Base-by-base conservation (phyloP, 306 rosid genomes). In the Phaseolus lunatus region DNA sequence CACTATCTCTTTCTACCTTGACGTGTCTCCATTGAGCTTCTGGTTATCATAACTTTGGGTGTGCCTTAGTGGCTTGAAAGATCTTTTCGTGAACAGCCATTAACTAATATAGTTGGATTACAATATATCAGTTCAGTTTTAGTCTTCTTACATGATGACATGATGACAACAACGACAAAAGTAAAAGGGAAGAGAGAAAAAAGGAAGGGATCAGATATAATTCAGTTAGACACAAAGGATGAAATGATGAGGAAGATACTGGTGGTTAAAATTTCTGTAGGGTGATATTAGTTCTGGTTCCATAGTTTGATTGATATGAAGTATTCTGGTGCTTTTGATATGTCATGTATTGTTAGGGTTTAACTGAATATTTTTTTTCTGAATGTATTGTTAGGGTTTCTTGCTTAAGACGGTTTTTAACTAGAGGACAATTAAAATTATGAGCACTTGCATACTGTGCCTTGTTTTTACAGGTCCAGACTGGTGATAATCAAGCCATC, bases 401-500 rank as follows among this genome's bases (percentile, higher is more conserved):
- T 71, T 31, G 44, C 19, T 48, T 29, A 49, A 81, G 67, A 48
- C 53, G 67, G 20, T 37, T 35, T 50, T 44, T 18, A 50, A 48
- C 31, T 63, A 64, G 33, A 24, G 41, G 43, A 48, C 33, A 72
- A 66, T 47, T 49, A 5, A 27, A 71, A 57, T 12, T 27, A 64
- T 48, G 39, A 65, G n/a, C 41, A 4, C 79, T 77, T 33, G 26
- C 26, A 56, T 74, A 75, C 53, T 53, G 79, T 58, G 39, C 16
- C 73, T 77, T 84, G 64, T 78, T 70, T 84, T 85, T 78, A 66
- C 91, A 94, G 97, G 89, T 94, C 67, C 92, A 85, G 77, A 94
- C 93, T 39, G 93, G 95, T 70, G 95, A 87, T 14, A 90, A 89
- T 85, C 93, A 93, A 12, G 87, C 93, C 73, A 74, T 90, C 80